Conservation (phyloP, 805 yeast species). For the Ogataea paradorogensis region DNA sequence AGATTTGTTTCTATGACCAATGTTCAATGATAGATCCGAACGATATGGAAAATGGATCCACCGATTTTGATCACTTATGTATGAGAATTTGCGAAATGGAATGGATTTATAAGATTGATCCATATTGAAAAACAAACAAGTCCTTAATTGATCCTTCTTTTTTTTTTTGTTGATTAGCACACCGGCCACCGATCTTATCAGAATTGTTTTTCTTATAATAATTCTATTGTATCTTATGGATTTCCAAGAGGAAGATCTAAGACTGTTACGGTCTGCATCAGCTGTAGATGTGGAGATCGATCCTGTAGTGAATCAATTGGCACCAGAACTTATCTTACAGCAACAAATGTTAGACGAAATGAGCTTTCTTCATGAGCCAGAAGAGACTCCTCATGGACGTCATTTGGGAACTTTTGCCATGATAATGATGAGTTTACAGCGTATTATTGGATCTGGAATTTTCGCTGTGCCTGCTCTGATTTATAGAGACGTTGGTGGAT, state of each 20-base stretch:
- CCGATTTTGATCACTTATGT: conserved; percentile 13
- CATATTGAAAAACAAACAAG: background rate
- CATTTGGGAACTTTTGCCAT: conserved; percentile 71
- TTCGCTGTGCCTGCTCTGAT: conserved; percentile 70
- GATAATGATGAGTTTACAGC: conserved; percentile 57
- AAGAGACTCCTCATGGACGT: conserved; percentile 69
- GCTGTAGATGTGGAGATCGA: background rate
- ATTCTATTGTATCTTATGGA: conserved; percentile 1
- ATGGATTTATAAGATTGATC: conserved; percentile 9
- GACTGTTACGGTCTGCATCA: background rate
- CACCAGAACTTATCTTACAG: conserved; percentile 12
- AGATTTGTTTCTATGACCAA: conserved; percentile 5
- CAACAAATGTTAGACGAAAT: conserved; percentile 22
- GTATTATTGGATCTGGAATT: conserved; percentile 77
- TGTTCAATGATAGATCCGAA: conserved; percentile 21
- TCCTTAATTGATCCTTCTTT: background rate
- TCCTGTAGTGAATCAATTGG: conserved; percentile 3
- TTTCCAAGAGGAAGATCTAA: background rate
- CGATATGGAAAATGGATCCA: conserved; percentile 28
- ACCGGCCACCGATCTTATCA: conserved; percentile 6
- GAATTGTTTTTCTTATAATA: background rate
- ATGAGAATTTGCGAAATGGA: conserved; percentile 23
- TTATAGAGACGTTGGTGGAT: conserved; percentile 66
- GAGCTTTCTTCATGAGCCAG: conserved; percentile 31
- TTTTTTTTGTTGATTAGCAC: background rate